A percentile compares a stretch with the other conserved stretches of the same genome.
These are phyloP conservation scores for Aspergillus pseudoterreus DNA, from an alignment of 2,329 filamentous ascomycete genomes.

Conservation along the genomic window DNA sequence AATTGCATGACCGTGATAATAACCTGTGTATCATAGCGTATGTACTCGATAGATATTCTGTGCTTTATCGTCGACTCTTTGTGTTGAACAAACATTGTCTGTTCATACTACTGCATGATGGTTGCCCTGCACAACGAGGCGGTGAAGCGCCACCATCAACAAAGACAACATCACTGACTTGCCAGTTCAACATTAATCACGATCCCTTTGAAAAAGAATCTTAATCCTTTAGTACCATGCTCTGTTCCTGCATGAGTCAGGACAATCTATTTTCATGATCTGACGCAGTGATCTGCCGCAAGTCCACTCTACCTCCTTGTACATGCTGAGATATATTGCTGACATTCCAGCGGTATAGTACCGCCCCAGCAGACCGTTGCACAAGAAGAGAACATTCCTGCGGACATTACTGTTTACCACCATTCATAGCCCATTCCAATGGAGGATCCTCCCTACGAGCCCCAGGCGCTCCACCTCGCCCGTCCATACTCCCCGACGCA, in stretches of 20 bases:
- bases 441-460: constrained; percentile 1
- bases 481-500: neutral
- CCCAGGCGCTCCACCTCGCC: neutral
- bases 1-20: neutral
- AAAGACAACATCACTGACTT: neutral
- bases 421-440: neutral
- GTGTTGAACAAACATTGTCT: no score
- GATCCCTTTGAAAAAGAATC: neutral
- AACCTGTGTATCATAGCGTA: neutral
- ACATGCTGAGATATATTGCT: neutral
- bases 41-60: neutral
- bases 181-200: neutral
- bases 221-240: no score
- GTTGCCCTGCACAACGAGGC: constrained; percentile 6
- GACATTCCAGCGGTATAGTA: neutral
- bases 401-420: neutral
- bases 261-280: neutral
- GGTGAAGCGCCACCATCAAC: constrained; percentile 1
- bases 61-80: no score
- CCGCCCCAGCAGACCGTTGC: neutral
- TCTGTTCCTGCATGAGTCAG: neutral
- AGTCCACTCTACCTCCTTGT: neutral
- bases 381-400: constrained; percentile 1
- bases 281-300: neutral
- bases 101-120: neutral